phyloP scores from a whole-genome alignment of 78 protist genomes.

The Monosiga brevicollis region DNA sequence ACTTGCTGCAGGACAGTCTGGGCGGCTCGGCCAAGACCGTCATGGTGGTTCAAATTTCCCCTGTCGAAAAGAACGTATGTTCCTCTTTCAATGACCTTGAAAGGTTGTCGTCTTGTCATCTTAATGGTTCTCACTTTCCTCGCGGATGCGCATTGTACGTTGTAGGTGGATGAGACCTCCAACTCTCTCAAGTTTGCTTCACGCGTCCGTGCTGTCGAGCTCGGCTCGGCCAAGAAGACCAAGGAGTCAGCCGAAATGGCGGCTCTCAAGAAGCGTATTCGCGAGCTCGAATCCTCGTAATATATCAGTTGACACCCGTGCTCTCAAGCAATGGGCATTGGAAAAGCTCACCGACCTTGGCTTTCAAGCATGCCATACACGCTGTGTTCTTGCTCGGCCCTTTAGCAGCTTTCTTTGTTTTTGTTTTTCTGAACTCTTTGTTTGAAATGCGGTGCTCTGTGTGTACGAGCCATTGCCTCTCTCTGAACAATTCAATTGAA shows the following conservation, averaged over 20 bases:
- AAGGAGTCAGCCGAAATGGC: not conserved
- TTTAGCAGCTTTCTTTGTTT: not conserved
- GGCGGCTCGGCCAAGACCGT: constrained; percentile 23
- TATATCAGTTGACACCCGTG: not conserved
- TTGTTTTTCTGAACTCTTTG: not conserved
- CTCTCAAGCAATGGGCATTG: not conserved
- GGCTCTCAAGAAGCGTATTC: not conserved
- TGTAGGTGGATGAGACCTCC: not conserved
- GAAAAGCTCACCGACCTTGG: not conserved
- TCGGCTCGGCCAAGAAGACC: not conserved
- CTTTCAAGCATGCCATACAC: not conserved
- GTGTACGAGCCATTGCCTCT: too few relatives aligned
- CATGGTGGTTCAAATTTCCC: constrained; percentile 31
- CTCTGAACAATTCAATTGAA: too few relatives aligned
- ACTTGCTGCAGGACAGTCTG: constrained; percentile 43
- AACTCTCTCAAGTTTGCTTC: not conserved
- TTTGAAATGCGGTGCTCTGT: not conserved
- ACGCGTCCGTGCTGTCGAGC: not conserved
- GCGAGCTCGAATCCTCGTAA: not conserved
- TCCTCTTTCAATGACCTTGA: too few relatives aligned
- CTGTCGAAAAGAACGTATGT: not conserved
- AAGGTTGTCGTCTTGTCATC: too few relatives aligned
- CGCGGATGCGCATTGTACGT: too few relatives aligned
- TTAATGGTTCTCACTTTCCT: too few relatives aligned
- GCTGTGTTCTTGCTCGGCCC: not conserved